A percentile compares a stretch with the other conserved stretches of the same genome.
Evolutionary conservation across 345 rosid genomes (phyloP).

Genomic region (Heritiera littoralis): DNA sequence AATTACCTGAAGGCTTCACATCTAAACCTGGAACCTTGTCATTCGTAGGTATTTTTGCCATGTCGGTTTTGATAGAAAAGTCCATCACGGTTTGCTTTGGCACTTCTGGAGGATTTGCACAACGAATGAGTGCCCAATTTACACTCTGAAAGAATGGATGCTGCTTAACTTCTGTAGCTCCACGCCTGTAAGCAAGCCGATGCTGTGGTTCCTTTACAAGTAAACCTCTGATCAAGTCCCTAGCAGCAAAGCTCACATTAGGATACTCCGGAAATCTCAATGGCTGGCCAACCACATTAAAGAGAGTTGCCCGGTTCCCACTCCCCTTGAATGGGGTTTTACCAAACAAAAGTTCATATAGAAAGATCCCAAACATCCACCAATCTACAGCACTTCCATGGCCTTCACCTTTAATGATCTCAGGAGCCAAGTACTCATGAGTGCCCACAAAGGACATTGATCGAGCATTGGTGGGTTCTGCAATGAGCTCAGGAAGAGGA

Average conservation of each 20-base stretch:
- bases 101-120: conserved; percentile 73
- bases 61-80: conserved; percentile 29
- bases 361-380: conserved; percentile 91
- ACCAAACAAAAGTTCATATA: conserved; percentile 81
- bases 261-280: conserved; percentile 75
- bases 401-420: conserved; percentile 83
- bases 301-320: conserved; percentile 64
- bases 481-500: conserved; percentile 77
- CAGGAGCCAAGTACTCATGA: conserved; percentile 90
- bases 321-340: conserved; percentile 79
- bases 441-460: conserved; percentile 93
- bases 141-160: conserved; percentile 79
- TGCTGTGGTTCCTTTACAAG: conserved; percentile 85
- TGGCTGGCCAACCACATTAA: conserved; percentile 76
- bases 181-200: conserved; percentile 71
- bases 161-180: conserved; percentile 81
- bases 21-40: conserved; percentile 30
- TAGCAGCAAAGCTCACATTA: conserved; percentile 68
- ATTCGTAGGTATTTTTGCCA: conserved; percentile 29
- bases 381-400: conserved; percentile 92
- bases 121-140: conserved; percentile 88
- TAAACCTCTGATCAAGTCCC: conserved; percentile 73
- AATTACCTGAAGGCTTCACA: conserved; percentile 60
- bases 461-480: conserved; percentile 78
- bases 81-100: conserved; percentile 43